These are phyloP conservation scores for Rubia peregrina DNA, from an alignment of 305 asterid genomes.

Conservation along the genomic window DNA sequence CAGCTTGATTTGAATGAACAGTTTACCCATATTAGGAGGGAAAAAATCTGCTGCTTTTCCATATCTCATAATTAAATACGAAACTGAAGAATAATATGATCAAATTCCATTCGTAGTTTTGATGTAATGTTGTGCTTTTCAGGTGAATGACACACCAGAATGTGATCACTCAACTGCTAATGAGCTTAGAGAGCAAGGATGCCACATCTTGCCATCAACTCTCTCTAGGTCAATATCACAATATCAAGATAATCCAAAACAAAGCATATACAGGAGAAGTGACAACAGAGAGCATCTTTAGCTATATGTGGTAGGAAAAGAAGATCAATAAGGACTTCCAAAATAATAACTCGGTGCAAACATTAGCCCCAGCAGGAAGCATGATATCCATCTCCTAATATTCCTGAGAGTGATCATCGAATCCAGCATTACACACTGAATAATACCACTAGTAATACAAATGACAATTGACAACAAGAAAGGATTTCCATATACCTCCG, in stretches of 20 bases:
- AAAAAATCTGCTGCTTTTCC: neutral
- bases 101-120: neutral
- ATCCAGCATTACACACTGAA: neutral
- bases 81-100: neutral
- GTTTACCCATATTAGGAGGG: neutral
- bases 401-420: neutral
- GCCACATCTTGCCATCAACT: constrained; percentile 1
- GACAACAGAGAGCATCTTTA: neutral
- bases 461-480: neutral
- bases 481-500: neutral
- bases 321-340: neutral
- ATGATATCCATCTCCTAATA: neutral
- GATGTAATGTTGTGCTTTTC: neutral
- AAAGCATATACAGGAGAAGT: neutral
- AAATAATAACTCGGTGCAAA: neutral
- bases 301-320: neutral
- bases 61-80: neutral
- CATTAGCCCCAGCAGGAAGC: neutral
- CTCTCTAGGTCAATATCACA: neutral
- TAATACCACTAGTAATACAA: neutral
- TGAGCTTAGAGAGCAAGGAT: neutral
- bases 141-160: neutral
- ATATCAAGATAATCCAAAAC: neutral
- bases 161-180: neutral
- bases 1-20: neutral